phyloP scores from a whole-genome alignment of 2,329 filamentous ascomycete genomes.

The Achaetomium macrosporum region DNA sequence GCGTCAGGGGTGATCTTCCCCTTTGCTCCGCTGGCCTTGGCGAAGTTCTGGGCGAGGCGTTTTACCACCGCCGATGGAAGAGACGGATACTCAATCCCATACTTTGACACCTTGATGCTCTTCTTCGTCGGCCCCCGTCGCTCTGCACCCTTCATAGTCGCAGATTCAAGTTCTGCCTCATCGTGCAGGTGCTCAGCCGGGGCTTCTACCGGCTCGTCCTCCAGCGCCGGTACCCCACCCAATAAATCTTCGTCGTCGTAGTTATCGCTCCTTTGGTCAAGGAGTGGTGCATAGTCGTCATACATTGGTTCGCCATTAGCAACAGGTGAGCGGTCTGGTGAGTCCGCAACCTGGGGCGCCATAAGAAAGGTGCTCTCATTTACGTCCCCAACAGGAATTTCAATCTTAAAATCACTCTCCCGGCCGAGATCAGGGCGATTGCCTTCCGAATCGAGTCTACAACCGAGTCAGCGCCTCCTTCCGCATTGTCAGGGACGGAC shows the following conservation, averaged over 20 bases:
- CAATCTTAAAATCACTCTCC: conserved; percentile 47
- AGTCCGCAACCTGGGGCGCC: conserved; percentile 29
- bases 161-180: conserved; percentile 17
- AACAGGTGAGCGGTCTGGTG: conserved; percentile 11
- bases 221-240: conserved; percentile 9
- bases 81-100: conserved; percentile 70
- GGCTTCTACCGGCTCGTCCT: conserved; percentile 11
- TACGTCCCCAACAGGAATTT: conserved; percentile 40
- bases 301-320: conserved; percentile 12
- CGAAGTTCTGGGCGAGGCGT: conserved; percentile 63
- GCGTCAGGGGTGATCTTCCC: conserved; percentile 68
- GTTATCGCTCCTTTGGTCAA: conserved; percentile 26
- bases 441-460: conserved; percentile 21
- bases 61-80: conserved; percentile 70
- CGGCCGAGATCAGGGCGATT: conserved; percentile 23
- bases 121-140: conserved; percentile 32
- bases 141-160: conserved; percentile 7
- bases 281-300: conserved; percentile 23
- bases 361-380: conserved; percentile 50
- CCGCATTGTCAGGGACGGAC: too few species aligned
- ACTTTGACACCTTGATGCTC: conserved; percentile 55
- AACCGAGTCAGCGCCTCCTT: background rate
- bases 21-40: conserved; percentile 60
- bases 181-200: conserved; percentile 8
- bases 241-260: conserved; percentile 15